phyloP scores from a whole-genome alignment of 2,329 filamentous ascomycete species.

The Didymosphaeria variabile region DNA sequence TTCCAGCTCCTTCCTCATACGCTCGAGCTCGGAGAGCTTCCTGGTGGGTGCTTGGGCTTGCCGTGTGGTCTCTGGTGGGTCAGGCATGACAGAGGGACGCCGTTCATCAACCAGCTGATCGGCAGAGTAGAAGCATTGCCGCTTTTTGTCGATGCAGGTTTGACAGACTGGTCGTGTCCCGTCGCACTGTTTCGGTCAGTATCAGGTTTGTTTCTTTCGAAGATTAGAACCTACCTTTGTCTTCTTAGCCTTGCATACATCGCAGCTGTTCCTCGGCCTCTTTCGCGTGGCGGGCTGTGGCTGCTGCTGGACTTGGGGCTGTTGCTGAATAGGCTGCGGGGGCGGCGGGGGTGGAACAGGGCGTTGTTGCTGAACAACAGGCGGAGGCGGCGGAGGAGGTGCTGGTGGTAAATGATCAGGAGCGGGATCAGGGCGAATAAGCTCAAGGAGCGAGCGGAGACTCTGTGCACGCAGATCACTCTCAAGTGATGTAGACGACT shows the following conservation, averaged over 20 bases:
- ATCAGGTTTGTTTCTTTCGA: neutral
- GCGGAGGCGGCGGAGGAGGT: conserved; percentile 26
- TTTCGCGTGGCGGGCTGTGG: conserved; percentile 21
- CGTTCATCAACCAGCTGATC: conserved; percentile 31
- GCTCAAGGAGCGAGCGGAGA: conserved; percentile 47
- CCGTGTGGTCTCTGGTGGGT: conserved; percentile 24
- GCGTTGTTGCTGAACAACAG: conserved; percentile 16
- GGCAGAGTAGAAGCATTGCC: conserved; percentile 43
- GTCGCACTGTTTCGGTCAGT: conserved; percentile 44
- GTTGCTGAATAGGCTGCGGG: conserved; percentile 14
- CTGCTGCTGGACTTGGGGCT: conserved; percentile 19
- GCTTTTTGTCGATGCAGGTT: conserved; percentile 47
- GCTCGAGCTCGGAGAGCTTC: conserved; percentile 43
- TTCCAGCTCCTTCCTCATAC: conserved; percentile 46
- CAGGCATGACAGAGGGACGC: conserved; percentile 21
- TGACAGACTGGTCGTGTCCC: conserved; percentile 44
- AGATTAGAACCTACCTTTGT: conserved; percentile 39
- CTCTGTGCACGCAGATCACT: conserved; percentile 50
- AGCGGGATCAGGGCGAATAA: conserved; percentile 40
- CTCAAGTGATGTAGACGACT: conserved; percentile 47
- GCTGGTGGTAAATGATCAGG: conserved; percentile 25
- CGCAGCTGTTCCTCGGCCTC: conserved; percentile 44
- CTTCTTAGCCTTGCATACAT: conserved; percentile 49
- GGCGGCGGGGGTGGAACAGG: conserved; percentile 15
- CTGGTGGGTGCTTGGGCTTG: conserved; percentile 29